Evolutionary conservation across 2,329 filamentous ascomycete species (phyloP).

Genomic region (Stemphylium beticola): DNA sequence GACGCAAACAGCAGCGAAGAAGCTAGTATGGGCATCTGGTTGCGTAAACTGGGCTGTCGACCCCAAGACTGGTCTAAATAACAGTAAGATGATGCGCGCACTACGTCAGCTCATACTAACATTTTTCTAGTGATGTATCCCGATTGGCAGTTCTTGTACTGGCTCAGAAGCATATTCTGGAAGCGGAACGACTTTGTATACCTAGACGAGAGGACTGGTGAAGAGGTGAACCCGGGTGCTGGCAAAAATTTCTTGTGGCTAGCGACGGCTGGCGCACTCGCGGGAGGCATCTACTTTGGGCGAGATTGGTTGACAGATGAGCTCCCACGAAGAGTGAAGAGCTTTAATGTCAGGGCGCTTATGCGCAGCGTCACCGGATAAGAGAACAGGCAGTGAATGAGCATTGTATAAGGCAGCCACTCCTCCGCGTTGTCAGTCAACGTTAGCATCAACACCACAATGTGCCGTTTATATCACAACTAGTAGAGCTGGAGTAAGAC

Average conservation of each 20-base stretch:
- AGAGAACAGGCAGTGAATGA: neutral
- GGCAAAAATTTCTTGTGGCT: conserved; percentile 13
- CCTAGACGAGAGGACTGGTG: conserved; percentile 26
- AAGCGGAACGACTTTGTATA: conserved; percentile 49
- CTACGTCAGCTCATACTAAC: neutral
- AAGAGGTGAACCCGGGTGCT: conserved; percentile 23
- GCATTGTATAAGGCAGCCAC: neutral
- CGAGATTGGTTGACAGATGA: conserved; percentile 23
- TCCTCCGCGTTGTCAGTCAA: neutral
- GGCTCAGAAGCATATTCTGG: conserved; percentile 57
- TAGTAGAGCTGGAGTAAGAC: too few relatives aligned
- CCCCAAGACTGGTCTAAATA: conserved; percentile 55
- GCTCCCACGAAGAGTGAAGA: conserved; percentile 16
- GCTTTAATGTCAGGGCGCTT: conserved; percentile 8
- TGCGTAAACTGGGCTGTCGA: conserved; percentile 62
- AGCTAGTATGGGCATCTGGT: conserved; percentile 57
- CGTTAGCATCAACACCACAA: neutral
- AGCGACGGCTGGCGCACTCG: conserved; percentile 13
- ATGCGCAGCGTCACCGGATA: conserved; percentile 7
- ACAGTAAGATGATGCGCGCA: conserved; percentile 26
- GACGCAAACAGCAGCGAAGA: conserved; percentile 52
- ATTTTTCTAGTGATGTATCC: conserved; percentile 55
- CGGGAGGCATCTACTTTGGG: conserved; percentile 20
- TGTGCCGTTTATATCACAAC: too few relatives aligned
- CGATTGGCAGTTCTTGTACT: conserved; percentile 59